Base-by-base conservation (phyloP, 129 eudicot species). In the Solidago caesia region DNA sequence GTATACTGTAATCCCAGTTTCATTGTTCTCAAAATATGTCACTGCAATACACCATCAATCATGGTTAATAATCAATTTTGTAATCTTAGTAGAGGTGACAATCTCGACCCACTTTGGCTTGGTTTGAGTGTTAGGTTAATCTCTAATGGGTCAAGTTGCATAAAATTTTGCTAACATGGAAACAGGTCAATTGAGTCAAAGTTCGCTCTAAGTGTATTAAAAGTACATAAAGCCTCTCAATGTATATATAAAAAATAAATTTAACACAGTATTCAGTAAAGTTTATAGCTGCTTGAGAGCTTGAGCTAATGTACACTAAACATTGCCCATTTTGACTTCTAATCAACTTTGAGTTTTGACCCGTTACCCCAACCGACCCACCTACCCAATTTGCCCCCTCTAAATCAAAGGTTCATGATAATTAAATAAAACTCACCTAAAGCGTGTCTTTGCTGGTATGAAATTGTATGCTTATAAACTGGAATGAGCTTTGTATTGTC, bases 371-470 rank as follows among this genome's bases (percentile, higher is more conserved):
- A 69, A 12, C 1, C 7, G 13, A 3, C 29, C 48, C 62, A 12
- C 5, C 39, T 33, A 51, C 67, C 63, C 44, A 65, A 43, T 14
- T 44, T 42, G 52, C 53, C 4, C 5, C 2, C 7, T 47, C 43
- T 15, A 73, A 39, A 29, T 33, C 13, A 27, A 21, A 64, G 63
- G 58, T 4, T 39, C 15, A 2, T 43, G 42, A 58, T 15, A 48
- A 25, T 27, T 43, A 10, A 52, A 7, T 41, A 67, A 59, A 71
- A 79, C 87, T 82, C 67, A 88, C 98, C 90, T 69, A 92, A 81
- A 44, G 98, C 95, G 81, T 92, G 98, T 71, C 98, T 84, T 85
- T 81, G 87, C 70, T 92, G 95, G 76, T 89, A 92, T 47, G 96
- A 89, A 21, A 89, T 68, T 12, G 98, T 83, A 33, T 82, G 81